Evolutionary conservation across 1,284 basidiomycete species (phyloP).

Genomic region (Marasmius fiardii): DNA sequence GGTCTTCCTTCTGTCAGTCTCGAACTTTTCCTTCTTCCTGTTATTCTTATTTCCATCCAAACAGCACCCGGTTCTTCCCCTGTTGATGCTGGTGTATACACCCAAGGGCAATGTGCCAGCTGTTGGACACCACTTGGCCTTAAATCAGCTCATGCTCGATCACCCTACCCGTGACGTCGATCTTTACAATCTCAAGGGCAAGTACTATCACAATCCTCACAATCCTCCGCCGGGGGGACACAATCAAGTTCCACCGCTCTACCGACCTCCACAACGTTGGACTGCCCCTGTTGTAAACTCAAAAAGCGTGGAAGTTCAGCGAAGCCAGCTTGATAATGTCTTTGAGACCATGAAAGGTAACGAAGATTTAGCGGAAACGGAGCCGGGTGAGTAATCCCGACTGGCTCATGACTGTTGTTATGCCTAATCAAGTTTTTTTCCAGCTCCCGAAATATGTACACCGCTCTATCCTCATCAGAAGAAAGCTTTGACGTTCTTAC

Average conservation of each 20-base stretch:
- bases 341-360: constrained; percentile 88
- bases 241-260: constrained; percentile 35
- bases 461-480: constrained; percentile 95
- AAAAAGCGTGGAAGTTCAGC: constrained; percentile 88
- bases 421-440: constrained; percentile 18
- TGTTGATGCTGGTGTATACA: constrained; percentile 89
- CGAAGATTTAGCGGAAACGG: constrained; percentile 83
- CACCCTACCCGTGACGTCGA: constrained; percentile 69
- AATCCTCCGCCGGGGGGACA: constrained; percentile 74
- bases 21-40: constrained; percentile 13
- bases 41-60: constrained; percentile 13
- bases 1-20: constrained; percentile 55
- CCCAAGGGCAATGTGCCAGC: constrained; percentile 86
- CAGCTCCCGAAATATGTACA: constrained; percentile 85
- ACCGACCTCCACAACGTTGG: constrained; percentile 49
- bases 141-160: constrained; percentile 71
- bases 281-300: constrained; percentile 55
- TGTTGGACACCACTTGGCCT: constrained; percentile 73
- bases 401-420: constrained; percentile 6
- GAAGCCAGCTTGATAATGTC: constrained; percentile 91
- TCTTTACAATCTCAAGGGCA: constrained; percentile 53
- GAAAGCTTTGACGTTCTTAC: constrained; percentile 93
- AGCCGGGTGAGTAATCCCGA: constrained; percentile 60
- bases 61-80: constrained; percentile 70
- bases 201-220: constrained; percentile 88